phyloP scores from a whole-genome alignment of 2,329 filamentous ascomycete genomes.

The Setomelanomma holmii region DNA sequence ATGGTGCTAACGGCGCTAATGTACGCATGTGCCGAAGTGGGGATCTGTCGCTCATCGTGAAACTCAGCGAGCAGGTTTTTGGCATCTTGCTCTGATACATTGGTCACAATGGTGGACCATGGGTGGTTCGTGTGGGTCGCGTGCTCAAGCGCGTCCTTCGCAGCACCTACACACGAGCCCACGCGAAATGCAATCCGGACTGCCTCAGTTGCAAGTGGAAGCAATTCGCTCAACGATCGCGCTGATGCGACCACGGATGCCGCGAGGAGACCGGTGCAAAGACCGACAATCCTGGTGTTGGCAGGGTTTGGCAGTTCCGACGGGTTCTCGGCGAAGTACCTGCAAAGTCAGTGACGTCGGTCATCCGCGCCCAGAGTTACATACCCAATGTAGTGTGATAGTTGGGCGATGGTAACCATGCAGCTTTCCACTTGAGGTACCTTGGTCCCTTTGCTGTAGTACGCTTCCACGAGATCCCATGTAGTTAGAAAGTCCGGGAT shows the following conservation, averaged over 20 bases:
- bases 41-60: constrained; percentile 61
- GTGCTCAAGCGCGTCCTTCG: constrained; percentile 59
- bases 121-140: constrained; percentile 62
- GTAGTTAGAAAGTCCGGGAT: constrained; percentile 69
- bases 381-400: constrained; percentile 74
- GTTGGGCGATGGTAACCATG: constrained; percentile 68
- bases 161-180: constrained; percentile 56
- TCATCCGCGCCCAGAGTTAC: constrained; percentile 21
- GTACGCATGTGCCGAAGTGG: constrained; percentile 60
- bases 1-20: constrained; percentile 66
- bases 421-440: constrained; percentile 70
- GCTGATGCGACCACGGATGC: constrained; percentile 71
- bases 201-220: constrained; percentile 68
- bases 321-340: constrained; percentile 60
- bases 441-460: constrained; percentile 64
- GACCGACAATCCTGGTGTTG: constrained; percentile 64
- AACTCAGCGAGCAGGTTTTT: constrained; percentile 63
- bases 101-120: constrained; percentile 73
- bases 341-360: constrained; percentile 36
- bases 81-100: constrained; percentile 60
- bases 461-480: constrained; percentile 70
- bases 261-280: constrained; percentile 75
- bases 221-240: constrained; percentile 66
- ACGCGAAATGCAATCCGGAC: constrained; percentile 72
- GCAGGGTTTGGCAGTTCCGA: constrained; percentile 59